Conservation (phyloP, 495 filamentous ascomycete species). For the Aspergillus coremiiformis region DNA sequence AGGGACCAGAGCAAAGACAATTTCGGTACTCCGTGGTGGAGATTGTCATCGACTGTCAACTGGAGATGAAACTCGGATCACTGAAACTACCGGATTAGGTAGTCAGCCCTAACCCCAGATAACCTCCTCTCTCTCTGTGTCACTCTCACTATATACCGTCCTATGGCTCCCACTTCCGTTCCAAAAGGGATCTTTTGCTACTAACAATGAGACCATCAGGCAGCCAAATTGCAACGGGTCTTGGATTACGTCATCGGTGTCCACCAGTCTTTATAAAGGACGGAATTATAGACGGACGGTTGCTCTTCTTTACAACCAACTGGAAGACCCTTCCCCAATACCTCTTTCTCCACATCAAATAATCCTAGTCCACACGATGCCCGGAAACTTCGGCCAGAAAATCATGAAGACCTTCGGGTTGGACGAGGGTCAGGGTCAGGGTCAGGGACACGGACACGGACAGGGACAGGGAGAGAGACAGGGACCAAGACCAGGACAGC, state of each 20-base stretch:
- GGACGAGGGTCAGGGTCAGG: conserved; percentile 3
- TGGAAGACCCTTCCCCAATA: too few relatives aligned
- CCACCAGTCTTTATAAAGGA: neutral
- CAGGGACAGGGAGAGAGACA: too few relatives aligned
- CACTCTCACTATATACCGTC: neutral
- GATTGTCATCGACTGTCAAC: too few relatives aligned
- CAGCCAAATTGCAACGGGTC: neutral
- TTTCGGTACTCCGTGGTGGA: too few relatives aligned
- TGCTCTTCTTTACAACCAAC: neutral
- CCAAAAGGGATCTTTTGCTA: neutral
- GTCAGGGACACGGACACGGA: too few relatives aligned
- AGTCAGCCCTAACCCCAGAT: too few relatives aligned
- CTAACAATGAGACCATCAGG: neutral
- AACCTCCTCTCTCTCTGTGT: too few relatives aligned
- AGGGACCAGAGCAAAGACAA: too few relatives aligned
- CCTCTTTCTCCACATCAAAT: too few relatives aligned
- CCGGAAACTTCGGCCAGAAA: conserved; percentile 32
- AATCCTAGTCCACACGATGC: conserved; percentile 22
- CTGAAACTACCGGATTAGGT: too few relatives aligned
- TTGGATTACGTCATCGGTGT: neutral
- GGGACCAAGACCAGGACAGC: too few relatives aligned
- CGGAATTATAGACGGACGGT: neutral
- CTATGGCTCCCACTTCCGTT: neutral
- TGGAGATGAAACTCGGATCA: too few relatives aligned
- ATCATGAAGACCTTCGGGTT: conserved; percentile 28